Conservation (phyloP, 2,329 filamentous ascomycete genomes). For the Coleophoma eucalyptorum region DNA sequence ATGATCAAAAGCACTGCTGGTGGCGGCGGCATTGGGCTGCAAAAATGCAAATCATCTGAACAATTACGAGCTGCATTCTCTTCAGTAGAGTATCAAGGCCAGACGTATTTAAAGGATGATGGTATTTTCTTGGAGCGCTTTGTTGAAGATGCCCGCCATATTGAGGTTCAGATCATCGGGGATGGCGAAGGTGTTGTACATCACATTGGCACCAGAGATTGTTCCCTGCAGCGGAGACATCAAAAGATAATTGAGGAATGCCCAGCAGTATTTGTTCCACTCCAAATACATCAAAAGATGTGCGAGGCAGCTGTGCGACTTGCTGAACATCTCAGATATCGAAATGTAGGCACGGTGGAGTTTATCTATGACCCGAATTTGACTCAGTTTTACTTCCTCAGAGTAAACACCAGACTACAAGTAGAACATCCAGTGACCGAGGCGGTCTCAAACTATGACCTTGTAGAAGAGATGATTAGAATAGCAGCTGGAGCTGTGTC, state of each 20-base stretch:
- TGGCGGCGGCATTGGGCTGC: slow-evolving; percentile 41
- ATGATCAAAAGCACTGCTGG: slow-evolving; percentile 45
- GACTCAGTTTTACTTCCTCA: slow-evolving; percentile 42
- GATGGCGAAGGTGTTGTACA: slow-evolving; percentile 37
- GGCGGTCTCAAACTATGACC: slow-evolving; percentile 36
- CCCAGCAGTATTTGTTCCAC: slow-evolving; percentile 34
- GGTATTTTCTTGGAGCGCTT: slow-evolving; percentile 46
- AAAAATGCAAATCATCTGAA: slow-evolving; percentile 27
- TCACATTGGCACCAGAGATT: slow-evolving; percentile 42
- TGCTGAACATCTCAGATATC: slow-evolving; percentile 41
- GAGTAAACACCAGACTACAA: slow-evolving; percentile 44
- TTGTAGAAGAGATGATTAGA: slow-evolving; percentile 27
- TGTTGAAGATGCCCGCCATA: slow-evolving; percentile 36
- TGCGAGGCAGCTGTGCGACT: slow-evolving; percentile 33
- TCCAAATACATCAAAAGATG: slow-evolving; percentile 32
- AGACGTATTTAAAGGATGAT: slow-evolving; percentile 44
- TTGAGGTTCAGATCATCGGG: slow-evolving; percentile 48
- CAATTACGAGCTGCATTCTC: slow-evolving; percentile 29
- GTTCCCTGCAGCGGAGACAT: slow-evolving; percentile 45
- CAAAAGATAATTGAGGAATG: slow-evolving; percentile 49
- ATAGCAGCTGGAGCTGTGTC: slow-evolving; percentile 40
- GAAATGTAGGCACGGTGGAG: slow-evolving; percentile 57
- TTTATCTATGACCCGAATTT: slow-evolving; percentile 48
- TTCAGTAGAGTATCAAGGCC: slow-evolving; percentile 31
- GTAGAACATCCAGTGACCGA: slow-evolving; percentile 37